Conservation (phyloP, 805 yeast genomes). For the Barnettozyma salicaria region DNA sequence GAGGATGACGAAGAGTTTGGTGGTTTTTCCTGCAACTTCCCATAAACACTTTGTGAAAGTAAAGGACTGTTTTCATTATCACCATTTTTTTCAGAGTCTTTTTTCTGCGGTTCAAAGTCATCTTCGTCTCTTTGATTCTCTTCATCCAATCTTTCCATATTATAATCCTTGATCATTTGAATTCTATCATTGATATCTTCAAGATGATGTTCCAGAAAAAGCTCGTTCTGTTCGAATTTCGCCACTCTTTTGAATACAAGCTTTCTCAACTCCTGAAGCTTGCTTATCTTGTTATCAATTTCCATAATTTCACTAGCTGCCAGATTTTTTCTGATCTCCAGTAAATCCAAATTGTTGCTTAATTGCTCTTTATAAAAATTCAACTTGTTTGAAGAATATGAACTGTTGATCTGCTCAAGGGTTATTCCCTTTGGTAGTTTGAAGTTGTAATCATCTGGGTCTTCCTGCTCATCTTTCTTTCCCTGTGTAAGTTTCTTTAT, state of each 20-base stretch:
- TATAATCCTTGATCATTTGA: slow-evolving; percentile 37
- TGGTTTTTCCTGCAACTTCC: slow-evolving; percentile 34
- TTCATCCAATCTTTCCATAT: slow-evolving; percentile 28
- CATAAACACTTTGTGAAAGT: slow-evolving; percentile 39
- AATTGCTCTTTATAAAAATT: slow-evolving; percentile 34
- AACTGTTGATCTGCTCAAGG: slow-evolving; percentile 34
- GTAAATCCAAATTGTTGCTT: slow-evolving; percentile 42
- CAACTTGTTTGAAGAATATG: slow-evolving; percentile 38
- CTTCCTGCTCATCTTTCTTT: slow-evolving; percentile 20
- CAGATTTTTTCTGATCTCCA: slow-evolving; percentile 58
- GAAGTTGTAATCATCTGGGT: slow-evolving; percentile 18
- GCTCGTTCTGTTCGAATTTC: slow-evolving; percentile 53
- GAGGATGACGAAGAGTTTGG: slow-evolving; percentile 14
- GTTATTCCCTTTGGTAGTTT: slow-evolving; percentile 36
- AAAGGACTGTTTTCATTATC: slow-evolving; percentile 25
- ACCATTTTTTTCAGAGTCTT: slow-evolving; percentile 9
- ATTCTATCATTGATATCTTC: slow-evolving; percentile 39
- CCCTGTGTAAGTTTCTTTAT: slow-evolving; percentile 19
- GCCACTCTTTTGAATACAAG: slow-evolving; percentile 54
- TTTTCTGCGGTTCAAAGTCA: slow-evolving; percentile 3
- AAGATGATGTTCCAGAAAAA: slow-evolving; percentile 44
- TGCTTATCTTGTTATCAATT: slow-evolving; percentile 50
- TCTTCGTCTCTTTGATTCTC: slow-evolving; percentile 13
- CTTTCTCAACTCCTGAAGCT: slow-evolving; percentile 44
- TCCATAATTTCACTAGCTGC: slow-evolving; percentile 61